Evolutionary conservation across 129 eudicot species (phyloP).

Genomic region (carrot (Daucus carota)): DNA sequence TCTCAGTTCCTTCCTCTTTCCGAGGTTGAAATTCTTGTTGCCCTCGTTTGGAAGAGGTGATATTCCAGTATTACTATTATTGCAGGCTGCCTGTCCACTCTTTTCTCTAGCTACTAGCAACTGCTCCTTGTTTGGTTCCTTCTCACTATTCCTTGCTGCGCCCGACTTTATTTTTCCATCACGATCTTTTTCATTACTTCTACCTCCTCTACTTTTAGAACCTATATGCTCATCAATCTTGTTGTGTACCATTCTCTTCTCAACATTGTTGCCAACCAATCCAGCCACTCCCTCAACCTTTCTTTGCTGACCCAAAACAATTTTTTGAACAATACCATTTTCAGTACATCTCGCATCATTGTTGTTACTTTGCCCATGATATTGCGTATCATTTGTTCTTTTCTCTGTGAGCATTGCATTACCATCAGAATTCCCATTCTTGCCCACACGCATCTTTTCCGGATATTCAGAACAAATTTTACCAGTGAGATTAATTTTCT

Average conservation of each 20-base stretch:
- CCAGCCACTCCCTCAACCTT: conserved; percentile 12
- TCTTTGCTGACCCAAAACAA: conserved; percentile 13
- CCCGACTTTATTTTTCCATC: conserved; percentile 16
- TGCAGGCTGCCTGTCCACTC: not conserved
- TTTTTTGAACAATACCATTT: conserved; percentile 14
- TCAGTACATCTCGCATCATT: conserved; percentile 3
- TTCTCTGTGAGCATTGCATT: conserved; percentile 8
- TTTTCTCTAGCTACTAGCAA: conserved; percentile 13
- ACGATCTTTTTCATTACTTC: conserved; percentile 15
- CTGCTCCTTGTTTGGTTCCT: conserved; percentile 13
- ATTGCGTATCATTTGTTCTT: not conserved
- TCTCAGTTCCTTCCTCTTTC: conserved; percentile 28
- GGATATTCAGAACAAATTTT: conserved; percentile 6
- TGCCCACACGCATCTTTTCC: not conserved
- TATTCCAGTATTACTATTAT: not conserved
- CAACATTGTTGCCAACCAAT: conserved; percentile 12
- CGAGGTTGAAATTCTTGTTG: conserved; percentile 10
- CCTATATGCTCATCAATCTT: conserved; percentile 11
- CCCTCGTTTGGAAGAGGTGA: conserved; percentile 12
- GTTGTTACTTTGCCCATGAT: not conserved
- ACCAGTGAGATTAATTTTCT: conserved; percentile 12
- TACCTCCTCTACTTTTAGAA: conserved; percentile 19
- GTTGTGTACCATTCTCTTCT: conserved; percentile 15
- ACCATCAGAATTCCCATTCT: conserved; percentile 2
- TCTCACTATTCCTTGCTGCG: conserved; percentile 23